Base-by-base conservation (phyloP, 2,329 filamentous ascomycete species). In the Ophiosphaerella narmari region DNA sequence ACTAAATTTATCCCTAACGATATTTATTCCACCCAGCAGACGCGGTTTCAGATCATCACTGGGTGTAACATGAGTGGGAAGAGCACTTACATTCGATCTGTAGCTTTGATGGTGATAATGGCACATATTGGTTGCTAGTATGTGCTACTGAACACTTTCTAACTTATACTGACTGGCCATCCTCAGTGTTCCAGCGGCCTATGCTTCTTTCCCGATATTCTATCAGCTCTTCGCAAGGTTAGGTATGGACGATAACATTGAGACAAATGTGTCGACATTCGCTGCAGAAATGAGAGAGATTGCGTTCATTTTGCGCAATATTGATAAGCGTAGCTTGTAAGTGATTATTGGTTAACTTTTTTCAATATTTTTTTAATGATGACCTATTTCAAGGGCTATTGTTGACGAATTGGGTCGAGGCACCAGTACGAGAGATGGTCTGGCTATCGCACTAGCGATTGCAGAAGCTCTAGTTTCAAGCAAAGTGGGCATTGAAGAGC, bases 1-100 rank as follows among this genome's bases (percentile, higher is more conserved):
- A 82, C 81, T 39, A 85, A 83, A 18, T 96, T 89, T 66, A 79
- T 97, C 3, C 89, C 94, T 0, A 97, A 97, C 57, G 92, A 97
- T 65, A 89, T 92, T 24, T 97, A 92, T 63, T 88, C 90, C 2
- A 89, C 87, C 0, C 82, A 88, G 31, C 86, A 93, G 52, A 86
- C 86, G 32, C 85, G 92, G 1, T 96, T 97, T 64, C 92, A 97
- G 59, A 88, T 97, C 54, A 87, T 99, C 55, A 97, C 93, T 0
- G 93, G 94, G 3, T 95, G 90, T 70, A 99, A 99, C 63, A 99
- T 99, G 94, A 96, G 91, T 62, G 94, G 70, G 1, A 99, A 97
- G 71, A 96, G 89, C 57, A 99, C 92, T 0, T 97, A 97, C 66
- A 96, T 97, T 55, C 86, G 91, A 42, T 87, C 89, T 1, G 80